phyloP scores from a whole-genome alignment of 2,329 filamentous ascomycete genomes.

The Microcyclosporella mali region DNA sequence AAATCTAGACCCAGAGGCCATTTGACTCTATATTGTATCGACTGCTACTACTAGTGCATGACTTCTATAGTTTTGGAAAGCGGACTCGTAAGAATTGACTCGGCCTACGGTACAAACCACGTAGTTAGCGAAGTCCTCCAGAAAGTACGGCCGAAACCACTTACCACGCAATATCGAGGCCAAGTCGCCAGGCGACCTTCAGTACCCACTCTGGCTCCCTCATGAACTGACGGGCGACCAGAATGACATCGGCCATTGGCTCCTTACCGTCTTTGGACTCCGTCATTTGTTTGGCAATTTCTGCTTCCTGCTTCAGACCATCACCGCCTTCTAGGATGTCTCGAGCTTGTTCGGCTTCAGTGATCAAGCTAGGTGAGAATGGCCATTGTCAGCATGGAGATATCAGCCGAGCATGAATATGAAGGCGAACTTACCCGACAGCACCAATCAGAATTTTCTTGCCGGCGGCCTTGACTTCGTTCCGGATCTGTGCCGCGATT shows the following conservation, averaged over 20 bases:
- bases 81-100: conserved; percentile 39
- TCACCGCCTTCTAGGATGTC: conserved; percentile 37
- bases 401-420: neutral
- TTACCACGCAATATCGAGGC: conserved; percentile 41
- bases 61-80: conserved; percentile 25
- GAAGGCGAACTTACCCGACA: conserved; percentile 31
- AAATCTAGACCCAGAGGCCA: too few relatives aligned
- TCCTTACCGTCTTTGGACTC: conserved; percentile 24
- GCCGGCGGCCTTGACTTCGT: conserved; percentile 33
- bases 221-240: conserved; percentile 51
- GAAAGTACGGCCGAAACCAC: too few relatives aligned
- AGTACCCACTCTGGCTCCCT: conserved; percentile 52
- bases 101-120: conserved; percentile 21
- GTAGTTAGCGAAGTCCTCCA: too few relatives aligned
- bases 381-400: too few relatives aligned
- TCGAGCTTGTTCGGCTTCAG: conserved; percentile 46
- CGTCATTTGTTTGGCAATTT: conserved; percentile 34
- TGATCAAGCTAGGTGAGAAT: conserved; percentile 36
- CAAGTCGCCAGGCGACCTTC: conserved; percentile 45
- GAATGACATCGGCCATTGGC: conserved; percentile 43
- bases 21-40: too few relatives aligned
- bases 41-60: too few relatives aligned
- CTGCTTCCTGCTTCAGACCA: conserved; percentile 21
- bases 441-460: conserved; percentile 45
- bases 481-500: conserved; percentile 43